Evolutionary conservation across 352 stramenopile species (phyloP).

Genomic region (Globisporangium emineosum): DNA sequence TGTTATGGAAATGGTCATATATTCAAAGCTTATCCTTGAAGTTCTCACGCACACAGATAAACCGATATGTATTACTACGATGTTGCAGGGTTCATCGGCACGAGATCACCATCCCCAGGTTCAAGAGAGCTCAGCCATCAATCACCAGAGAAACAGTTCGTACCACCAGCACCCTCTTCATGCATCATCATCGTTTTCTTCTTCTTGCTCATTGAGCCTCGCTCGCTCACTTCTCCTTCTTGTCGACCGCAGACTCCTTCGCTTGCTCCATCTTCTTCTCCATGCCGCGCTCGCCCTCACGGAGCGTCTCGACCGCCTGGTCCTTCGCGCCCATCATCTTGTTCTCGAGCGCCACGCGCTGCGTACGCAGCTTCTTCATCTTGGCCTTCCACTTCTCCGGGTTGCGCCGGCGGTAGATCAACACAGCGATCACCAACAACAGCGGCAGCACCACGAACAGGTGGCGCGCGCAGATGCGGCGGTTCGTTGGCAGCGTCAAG

Average conservation of each 20-base stretch:
- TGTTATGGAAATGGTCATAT: neutral
- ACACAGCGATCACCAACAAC: constrained; percentile 29
- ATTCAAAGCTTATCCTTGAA: neutral
- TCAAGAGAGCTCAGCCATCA: neutral
- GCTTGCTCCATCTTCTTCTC: constrained; percentile 34
- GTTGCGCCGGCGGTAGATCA: constrained; percentile 54
- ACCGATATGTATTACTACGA: neutral
- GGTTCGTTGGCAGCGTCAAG: constrained; percentile 32
- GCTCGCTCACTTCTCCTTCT: constrained; percentile 1
- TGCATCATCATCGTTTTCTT: neutral
- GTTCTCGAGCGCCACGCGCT: constrained; percentile 40
- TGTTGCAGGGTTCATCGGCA: neutral
- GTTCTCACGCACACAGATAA: neutral
- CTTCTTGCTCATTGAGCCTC: neutral
- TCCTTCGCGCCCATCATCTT: constrained; percentile 47
- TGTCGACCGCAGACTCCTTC: neutral
- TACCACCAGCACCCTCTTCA: neutral
- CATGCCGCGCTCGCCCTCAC: constrained; percentile 28
- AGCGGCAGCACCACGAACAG: constrained; percentile 46
- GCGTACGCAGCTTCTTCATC: constrained; percentile 47
- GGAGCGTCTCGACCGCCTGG: constrained; percentile 29
- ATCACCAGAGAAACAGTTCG: neutral
- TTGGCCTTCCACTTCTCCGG: constrained; percentile 61
- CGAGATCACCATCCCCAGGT: neutral
- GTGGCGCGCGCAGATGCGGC: constrained; percentile 45